Evolutionary conservation across 805 yeast genomes (phyloP), one percentile per base, ranked within the genome.

Genomic region (Scheffersomyces amazonensis): DNA sequence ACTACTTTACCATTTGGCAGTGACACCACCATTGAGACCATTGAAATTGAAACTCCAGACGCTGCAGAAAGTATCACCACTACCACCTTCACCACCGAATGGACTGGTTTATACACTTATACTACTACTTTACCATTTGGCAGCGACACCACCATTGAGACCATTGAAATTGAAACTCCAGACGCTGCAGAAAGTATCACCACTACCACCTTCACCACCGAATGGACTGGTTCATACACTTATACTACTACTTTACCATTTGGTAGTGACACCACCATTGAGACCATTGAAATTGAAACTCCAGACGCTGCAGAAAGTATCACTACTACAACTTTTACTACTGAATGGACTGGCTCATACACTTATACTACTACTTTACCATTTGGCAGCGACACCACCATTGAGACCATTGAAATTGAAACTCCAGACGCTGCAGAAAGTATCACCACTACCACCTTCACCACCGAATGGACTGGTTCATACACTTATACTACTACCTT

Each of bases 211-310:
- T 12, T 20, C 11, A 16, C 31, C 22, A 18, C 35, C 15, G 24
- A 25, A 4, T 39, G 41, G 41, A 29, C 38, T 8, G 22, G 19
- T 5, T 12, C 34, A 3, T 34, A 10, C 6, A 34, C 21, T 11
- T 13, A 5, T 16, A 28, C 17, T 13, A 28, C 31, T 16, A 28
- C 31, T 13, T 28, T 28, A 16, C 31, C 31, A 15, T 12, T 16
- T 31, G 39, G 32, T 18, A 24, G 10, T 25, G 39, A 31, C n/a
- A 21, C 39, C 16, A 36, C 35, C 12, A 25, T 36, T 17, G 25
- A 23, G 8, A 13, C 27, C 13, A 17, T 11, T 19, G 27, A 27
- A 21, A 13, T n/a, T 6, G 23, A 17, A 25, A 16, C 35, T 15
- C 27, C 27, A 34, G 30, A 28, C 22, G 16, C 30, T 17, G 16